phyloP scores from a whole-genome alignment of 441 rosid species.

The Euphorbia celastroides region DNA sequence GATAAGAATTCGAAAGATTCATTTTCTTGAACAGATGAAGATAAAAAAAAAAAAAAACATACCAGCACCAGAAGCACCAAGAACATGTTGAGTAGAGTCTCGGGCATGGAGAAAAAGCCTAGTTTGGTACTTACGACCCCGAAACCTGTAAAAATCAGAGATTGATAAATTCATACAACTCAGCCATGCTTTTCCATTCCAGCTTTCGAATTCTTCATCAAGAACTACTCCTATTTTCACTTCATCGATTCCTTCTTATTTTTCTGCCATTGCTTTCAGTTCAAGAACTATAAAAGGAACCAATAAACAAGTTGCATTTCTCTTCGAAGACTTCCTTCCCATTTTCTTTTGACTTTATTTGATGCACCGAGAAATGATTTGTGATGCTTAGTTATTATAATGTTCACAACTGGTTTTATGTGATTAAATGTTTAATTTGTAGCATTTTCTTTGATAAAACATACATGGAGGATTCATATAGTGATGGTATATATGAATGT shows the following conservation, averaged over 20 bases:
- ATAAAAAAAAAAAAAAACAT: background rate
- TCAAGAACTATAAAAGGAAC: background rate
- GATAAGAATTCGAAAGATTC: background rate
- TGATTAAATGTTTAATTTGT: background rate
- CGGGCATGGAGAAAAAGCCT: slow-evolving; percentile 32
- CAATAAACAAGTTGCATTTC: background rate
- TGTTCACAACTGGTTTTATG: background rate
- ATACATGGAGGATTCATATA: background rate
- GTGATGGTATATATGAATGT: background rate
- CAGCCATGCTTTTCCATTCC: slow-evolving; percentile 30
- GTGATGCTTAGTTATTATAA: background rate
- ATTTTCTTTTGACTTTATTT: background rate
- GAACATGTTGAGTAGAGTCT: slow-evolving; percentile 37
- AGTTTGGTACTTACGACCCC: slow-evolving; percentile 29
- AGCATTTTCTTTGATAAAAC: background rate
- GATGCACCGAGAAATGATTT: background rate
- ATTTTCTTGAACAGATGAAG: too few species aligned
- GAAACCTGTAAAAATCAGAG: slow-evolving; percentile 41
- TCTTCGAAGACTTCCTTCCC: background rate
- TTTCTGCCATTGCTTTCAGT: background rate
- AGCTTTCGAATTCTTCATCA: slow-evolving; percentile 18
- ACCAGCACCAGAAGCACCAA: slow-evolving; percentile 38
- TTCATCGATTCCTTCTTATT: background rate
- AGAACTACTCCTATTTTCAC: slow-evolving; percentile 62
- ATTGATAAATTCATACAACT: slow-evolving; percentile 50